Conservation (phyloP, 2,329 filamentous ascomycete genomes). For the Aspergillus sp. region DNA sequence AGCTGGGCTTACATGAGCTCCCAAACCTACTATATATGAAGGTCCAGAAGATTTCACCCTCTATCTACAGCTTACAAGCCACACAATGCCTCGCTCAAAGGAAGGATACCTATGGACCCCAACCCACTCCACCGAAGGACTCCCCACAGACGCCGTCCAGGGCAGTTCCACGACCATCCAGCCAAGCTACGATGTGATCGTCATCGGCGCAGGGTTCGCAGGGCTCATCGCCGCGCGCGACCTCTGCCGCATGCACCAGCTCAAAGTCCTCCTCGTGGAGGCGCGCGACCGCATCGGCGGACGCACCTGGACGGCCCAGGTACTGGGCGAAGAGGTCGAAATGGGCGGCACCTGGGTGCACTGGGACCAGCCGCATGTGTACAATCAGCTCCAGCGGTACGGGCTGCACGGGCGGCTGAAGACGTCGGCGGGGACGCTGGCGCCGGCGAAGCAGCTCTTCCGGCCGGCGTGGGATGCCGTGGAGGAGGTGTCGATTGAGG, state of each 20-base stretch:
- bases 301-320: slow-evolving; percentile 38
- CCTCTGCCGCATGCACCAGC: slow-evolving; percentile 14
- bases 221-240: slow-evolving; percentile 33
- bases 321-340: slow-evolving; percentile 35
- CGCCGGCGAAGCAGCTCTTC: slow-evolving; percentile 12
- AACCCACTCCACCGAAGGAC: slow-evolving; percentile 5
- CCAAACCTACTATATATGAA: not conserved
- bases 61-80: not conserved
- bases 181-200: slow-evolving; percentile 26
- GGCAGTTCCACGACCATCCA: not conserved
- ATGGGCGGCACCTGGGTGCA: slow-evolving; percentile 46
- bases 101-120: slow-evolving; percentile 11
- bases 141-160: slow-evolving; percentile 8
- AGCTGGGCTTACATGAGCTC: not conserved
- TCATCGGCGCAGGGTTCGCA: slow-evolving; percentile 33
- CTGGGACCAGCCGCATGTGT: slow-evolving; percentile 31
- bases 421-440: slow-evolving; percentile 13
- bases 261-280: slow-evolving; percentile 32
- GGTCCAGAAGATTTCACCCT: not conserved
- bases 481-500: not conserved
- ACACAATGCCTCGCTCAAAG: slow-evolving; percentile 1
- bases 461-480: not conserved
- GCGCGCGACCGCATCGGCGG: slow-evolving; percentile 44
- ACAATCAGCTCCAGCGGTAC: slow-evolving; percentile 27
- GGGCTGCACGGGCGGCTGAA: slow-evolving; percentile 15